Evolutionary conservation across 2,329 filamentous ascomycete genomes (phyloP).

Genomic region (Neopestalotiopsis sp.): DNA sequence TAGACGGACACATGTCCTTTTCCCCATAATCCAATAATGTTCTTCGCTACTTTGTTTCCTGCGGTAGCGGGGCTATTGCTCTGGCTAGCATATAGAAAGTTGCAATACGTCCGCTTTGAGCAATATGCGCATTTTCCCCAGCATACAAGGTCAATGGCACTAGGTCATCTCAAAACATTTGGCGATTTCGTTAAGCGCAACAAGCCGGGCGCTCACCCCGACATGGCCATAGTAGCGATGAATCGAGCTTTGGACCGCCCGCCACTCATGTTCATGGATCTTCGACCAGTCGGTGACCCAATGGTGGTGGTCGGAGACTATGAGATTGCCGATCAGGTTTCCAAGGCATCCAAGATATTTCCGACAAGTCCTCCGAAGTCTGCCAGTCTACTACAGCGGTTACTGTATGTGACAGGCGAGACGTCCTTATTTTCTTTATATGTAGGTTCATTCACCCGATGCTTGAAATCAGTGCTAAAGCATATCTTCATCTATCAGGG

Average conservation of each 20-base stretch:
- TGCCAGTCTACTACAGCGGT: conserved; percentile 20
- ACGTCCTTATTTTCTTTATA: neutral
- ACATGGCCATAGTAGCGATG: conserved; percentile 31
- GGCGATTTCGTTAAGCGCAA: neutral
- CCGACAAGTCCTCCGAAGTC: conserved; percentile 41
- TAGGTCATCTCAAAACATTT: neutral
- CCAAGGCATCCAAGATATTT: conserved; percentile 35
- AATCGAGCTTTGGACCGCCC: conserved; percentile 37
- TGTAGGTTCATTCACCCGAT: neutral
- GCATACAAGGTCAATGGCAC: neutral
- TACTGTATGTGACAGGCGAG: neutral
- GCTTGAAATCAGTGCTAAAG: neutral
- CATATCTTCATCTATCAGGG: neutral
- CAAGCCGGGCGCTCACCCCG: neutral
- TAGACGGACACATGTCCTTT: no score
- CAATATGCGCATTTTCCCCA: neutral
- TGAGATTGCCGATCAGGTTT: conserved; percentile 44
- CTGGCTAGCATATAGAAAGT: neutral
- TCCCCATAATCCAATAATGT: no score
- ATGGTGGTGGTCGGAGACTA: conserved; percentile 39
- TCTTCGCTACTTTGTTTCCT: no score
- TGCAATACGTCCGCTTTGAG: neutral
- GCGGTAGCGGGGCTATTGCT: no score
- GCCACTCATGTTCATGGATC: conserved; percentile 40
- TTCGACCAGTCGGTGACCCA: conserved; percentile 38